Evolutionary conservation across 257 asterid genomes (phyloP).

Genomic region (Ehretia macrophylla): DNA sequence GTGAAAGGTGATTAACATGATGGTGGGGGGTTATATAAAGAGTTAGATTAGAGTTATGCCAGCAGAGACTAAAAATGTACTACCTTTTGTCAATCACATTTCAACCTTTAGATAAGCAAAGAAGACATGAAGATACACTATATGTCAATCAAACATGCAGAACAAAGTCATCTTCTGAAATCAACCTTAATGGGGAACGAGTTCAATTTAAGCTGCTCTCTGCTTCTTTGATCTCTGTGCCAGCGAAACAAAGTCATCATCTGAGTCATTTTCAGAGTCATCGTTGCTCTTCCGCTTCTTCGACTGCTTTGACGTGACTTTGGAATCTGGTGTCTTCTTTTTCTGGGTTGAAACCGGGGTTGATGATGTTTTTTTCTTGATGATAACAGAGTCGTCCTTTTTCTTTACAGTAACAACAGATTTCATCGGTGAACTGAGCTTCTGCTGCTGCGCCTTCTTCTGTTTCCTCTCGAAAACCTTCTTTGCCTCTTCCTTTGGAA

Average conservation of each 20-base stretch:
- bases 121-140: background rate
- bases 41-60: too few species aligned
- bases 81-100: background rate
- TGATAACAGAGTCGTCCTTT: slow-evolving; percentile 23
- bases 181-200: background rate
- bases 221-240: slow-evolving; percentile 36
- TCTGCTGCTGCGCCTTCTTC: slow-evolving; percentile 51
- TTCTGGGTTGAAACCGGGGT: slow-evolving; percentile 31
- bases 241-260: slow-evolving; percentile 45
- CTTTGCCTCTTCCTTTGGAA: slow-evolving; percentile 63
- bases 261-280: slow-evolving; percentile 39
- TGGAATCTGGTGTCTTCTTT: slow-evolving; percentile 45
- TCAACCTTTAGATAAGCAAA: background rate
- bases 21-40: too few species aligned
- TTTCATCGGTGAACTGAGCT: slow-evolving; percentile 63
- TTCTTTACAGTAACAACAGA: slow-evolving; percentile 51
- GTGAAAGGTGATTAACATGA: too few species aligned
- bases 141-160: background rate
- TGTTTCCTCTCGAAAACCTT: slow-evolving; percentile 66
- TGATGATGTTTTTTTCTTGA: slow-evolving; percentile 31
- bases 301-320: slow-evolving; percentile 32
- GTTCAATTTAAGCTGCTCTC: slow-evolving; percentile 26
- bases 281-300: slow-evolving; percentile 52
- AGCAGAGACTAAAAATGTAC: background rate
- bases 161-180: background rate